These are phyloP conservation scores for Cercospora citrullina DNA, from an alignment of 2,329 filamentous ascomycete genomes.

Conservation along the genomic window DNA sequence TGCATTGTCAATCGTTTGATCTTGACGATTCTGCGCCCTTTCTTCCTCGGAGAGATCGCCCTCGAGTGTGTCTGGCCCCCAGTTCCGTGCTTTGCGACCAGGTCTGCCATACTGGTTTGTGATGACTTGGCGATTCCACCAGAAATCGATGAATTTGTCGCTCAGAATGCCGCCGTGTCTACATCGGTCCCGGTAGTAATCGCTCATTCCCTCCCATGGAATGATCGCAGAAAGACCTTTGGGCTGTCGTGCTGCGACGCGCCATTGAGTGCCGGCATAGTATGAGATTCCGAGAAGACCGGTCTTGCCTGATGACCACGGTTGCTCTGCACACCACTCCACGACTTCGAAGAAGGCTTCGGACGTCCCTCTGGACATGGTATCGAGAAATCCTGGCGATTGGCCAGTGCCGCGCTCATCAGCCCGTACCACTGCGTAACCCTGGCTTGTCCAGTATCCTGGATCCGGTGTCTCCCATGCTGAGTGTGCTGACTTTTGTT, in stretches of 20 bases:
- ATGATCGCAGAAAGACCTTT: constrained; percentile 48
- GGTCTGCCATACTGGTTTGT: constrained; percentile 66
- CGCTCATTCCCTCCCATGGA: constrained; percentile 51
- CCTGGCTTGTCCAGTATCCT: constrained; percentile 37
- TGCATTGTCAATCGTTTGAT: constrained; percentile 47
- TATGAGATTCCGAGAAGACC: constrained; percentile 50
- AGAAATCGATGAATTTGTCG: constrained; percentile 56
- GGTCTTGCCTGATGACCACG: constrained; percentile 49
- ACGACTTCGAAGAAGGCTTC: constrained; percentile 51
- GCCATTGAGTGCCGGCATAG: constrained; percentile 46
- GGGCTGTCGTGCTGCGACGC: constrained; percentile 46
- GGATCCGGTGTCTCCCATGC: constrained; percentile 50
- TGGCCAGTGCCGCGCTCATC: constrained; percentile 38
- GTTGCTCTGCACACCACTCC: constrained; percentile 44
- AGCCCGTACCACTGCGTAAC: constrained; percentile 41
- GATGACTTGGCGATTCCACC: constrained; percentile 68
- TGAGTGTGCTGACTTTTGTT: constrained; percentile 45
- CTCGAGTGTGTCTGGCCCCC: constrained; percentile 57
- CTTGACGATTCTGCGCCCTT: constrained; percentile 49
- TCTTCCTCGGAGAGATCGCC: constrained; percentile 58
- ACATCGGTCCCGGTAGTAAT: constrained; percentile 52
- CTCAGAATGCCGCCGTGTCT: constrained; percentile 46
- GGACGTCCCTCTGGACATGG: constrained; percentile 49
- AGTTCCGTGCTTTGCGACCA: constrained; percentile 50
- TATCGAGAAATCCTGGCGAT: constrained; percentile 46